phyloP scores from a whole-genome alignment of 2,329 filamentous ascomycete species.

The Penicillium sp. region DNA sequence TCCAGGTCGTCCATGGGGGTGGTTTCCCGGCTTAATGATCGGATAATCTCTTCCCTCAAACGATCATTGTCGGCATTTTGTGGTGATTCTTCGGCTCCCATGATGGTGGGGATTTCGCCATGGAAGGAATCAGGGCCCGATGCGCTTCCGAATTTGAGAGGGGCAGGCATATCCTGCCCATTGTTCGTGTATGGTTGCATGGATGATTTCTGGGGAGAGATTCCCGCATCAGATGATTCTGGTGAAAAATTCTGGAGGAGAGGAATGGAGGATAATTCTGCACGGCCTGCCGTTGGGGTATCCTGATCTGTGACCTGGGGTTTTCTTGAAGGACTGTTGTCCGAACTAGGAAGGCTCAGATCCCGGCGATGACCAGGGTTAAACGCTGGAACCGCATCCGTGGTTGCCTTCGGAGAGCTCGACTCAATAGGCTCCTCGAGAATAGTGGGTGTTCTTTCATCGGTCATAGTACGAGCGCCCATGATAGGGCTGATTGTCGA shows the following conservation, averaged over 20 bases:
- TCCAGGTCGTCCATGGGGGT: conserved; percentile 33
- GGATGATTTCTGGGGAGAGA: conserved; percentile 3
- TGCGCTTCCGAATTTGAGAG: conserved; percentile 35
- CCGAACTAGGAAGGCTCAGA: conserved; percentile 58
- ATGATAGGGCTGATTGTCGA: conserved; percentile 67
- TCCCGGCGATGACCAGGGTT: conserved; percentile 58
- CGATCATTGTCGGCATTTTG: conserved; percentile 46
- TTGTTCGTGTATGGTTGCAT: conserved; percentile 8
- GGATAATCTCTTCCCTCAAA: conserved; percentile 50
- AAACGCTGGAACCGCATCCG: conserved; percentile 40
- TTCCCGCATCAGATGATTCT: conserved; percentile 10
- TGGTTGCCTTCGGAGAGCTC: conserved; percentile 20
- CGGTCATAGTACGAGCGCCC: conserved; percentile 39
- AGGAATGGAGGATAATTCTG: conserved; percentile 44
- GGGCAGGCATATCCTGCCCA: conserved; percentile 31
- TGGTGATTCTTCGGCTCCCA: conserved; percentile 38
- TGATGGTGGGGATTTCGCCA: conserved; percentile 34
- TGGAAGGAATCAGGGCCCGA: conserved; percentile 16
- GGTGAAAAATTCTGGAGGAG: conserved; percentile 21
- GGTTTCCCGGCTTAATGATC: conserved; percentile 45
- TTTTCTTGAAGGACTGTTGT: conserved; percentile 62
- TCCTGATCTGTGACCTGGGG: conserved; percentile 53
- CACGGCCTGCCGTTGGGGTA: conserved; percentile 46
- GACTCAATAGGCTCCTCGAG: conserved; percentile 52
- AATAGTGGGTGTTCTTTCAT: conserved; percentile 54